Percentiles rank a stretch among this genome's conserved stretches.
These are phyloP conservation scores for Mortierella sp. DNA, from an alignment of 371 early-diverging fungal species.

Conservation along the genomic window DNA sequence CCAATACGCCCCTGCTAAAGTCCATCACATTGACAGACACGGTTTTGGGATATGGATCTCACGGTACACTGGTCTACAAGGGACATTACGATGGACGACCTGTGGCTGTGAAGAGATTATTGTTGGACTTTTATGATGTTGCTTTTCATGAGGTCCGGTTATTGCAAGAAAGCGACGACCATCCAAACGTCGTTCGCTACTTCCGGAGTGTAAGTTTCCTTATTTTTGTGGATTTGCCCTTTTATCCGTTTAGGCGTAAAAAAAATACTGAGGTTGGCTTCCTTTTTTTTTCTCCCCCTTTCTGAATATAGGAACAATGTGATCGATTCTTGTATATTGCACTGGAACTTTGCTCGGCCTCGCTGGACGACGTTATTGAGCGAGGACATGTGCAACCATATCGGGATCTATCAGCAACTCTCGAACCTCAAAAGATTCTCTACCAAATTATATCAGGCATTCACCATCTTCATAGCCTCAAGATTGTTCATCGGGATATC, in stretches of 20 bases:
- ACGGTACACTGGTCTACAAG: constrained; percentile 96
- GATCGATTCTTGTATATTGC: constrained; percentile 96
- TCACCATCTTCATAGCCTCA: constrained; percentile 88
- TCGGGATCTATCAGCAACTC: constrained; percentile 50
- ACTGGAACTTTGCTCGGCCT: constrained; percentile 88
- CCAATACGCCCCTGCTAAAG: constrained; percentile 32
- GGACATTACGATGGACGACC: constrained; percentile 90
- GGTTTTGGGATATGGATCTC: constrained; percentile 91
- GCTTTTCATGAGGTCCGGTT: constrained; percentile 94
- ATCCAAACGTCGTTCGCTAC: constrained; percentile 97
- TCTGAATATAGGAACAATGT: constrained; percentile 73
- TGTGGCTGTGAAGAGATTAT: constrained; percentile 94
- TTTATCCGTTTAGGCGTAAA: not conserved
- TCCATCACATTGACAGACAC: constrained; percentile 59
- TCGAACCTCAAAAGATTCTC: constrained; percentile 66
- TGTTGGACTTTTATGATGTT: constrained; percentile 94
- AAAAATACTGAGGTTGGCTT: not conserved
- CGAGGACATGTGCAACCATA: constrained; percentile 51
- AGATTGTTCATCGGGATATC: constrained; percentile 97
- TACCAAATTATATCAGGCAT: constrained; percentile 87
- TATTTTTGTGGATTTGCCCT: constrained; percentile 12
- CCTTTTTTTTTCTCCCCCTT: constrained; percentile 3
- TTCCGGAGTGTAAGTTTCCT: constrained; percentile 71
- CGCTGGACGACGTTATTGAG: constrained; percentile 72
- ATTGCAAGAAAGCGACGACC: constrained; percentile 92